Conservation (phyloP, 441 rosid species). For the Adansonia grandidieri region DNA sequence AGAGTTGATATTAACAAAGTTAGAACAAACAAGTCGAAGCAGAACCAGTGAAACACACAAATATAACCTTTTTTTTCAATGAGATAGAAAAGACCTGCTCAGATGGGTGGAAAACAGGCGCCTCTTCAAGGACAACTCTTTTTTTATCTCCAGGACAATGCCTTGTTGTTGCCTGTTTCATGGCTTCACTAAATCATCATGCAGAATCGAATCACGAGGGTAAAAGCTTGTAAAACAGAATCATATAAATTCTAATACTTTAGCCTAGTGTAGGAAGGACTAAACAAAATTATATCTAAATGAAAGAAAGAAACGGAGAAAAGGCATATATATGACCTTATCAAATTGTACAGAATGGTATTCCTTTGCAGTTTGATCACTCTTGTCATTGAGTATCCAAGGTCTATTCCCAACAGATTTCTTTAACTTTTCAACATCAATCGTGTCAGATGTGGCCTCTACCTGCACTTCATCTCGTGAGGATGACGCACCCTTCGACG, state of each 20-base stretch:
- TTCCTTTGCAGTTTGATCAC: constrained; percentile 35
- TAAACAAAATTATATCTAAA: neutral
- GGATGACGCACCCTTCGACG: constrained; percentile 21
- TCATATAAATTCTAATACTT: neutral
- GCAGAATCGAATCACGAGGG: neutral
- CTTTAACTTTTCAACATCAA: constrained; percentile 41
- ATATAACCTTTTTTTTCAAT: constrained; percentile 8
- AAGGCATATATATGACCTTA: constrained; percentile 28
- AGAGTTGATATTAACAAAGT: constrained; percentile 25
- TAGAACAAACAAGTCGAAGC: constrained; percentile 18
- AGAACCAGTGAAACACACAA: constrained; percentile 27
- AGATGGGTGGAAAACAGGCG: constrained; percentile 61
- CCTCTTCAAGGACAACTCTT: constrained; percentile 49
- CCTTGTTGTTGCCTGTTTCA: constrained; percentile 44
- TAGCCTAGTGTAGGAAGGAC: neutral
- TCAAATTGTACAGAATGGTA: constrained; percentile 31
- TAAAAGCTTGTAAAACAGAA: constrained; percentile 10
- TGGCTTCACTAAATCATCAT: constrained; percentile 27
- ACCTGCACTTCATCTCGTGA: constrained; percentile 31
- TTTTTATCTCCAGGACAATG: constrained; percentile 40
- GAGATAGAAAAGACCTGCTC: constrained; percentile 51
- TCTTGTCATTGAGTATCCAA: constrained; percentile 51
- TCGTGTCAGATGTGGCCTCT: constrained; percentile 20
- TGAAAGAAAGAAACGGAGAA: neutral
- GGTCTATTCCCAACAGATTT: constrained; percentile 43